phyloP scores from a whole-genome alignment of 1,284 basidiomycete species.

The Trichosporon asahii region DNA sequence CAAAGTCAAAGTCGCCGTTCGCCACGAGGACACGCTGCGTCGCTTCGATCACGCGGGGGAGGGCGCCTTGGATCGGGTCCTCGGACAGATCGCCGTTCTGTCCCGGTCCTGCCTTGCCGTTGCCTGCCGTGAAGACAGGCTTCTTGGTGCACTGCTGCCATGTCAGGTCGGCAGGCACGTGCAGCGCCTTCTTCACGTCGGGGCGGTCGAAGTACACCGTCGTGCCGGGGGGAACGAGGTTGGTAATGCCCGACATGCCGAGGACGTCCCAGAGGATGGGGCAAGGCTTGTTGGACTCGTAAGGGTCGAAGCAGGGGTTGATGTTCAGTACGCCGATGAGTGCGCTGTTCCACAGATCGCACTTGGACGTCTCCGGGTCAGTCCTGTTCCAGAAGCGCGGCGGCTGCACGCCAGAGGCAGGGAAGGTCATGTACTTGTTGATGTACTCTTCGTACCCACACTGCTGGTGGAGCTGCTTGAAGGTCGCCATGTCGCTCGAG shows the following conservation, averaged over 20 bases:
- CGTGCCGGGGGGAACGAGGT: not conserved
- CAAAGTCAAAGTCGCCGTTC: slow-evolving; percentile 56
- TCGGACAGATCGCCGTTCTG: slow-evolving; percentile 57
- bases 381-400: slow-evolving; percentile 19
- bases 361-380: slow-evolving; percentile 49
- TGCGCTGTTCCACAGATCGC: slow-evolving; percentile 65
- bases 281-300: slow-evolving; percentile 59
- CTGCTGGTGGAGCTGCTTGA: slow-evolving; percentile 57
- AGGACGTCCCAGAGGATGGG: slow-evolving; percentile 70
- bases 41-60: slow-evolving; percentile 56
- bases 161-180: slow-evolving; percentile 61
- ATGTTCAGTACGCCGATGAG: slow-evolving; percentile 60
- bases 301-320: slow-evolving; percentile 73
- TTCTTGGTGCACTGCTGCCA: slow-evolving; percentile 63
- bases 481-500: slow-evolving; percentile 60
- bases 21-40: slow-evolving; percentile 65
- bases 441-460: slow-evolving; percentile 67
- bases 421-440: slow-evolving; percentile 61
- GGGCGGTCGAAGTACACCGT: slow-evolving; percentile 62
- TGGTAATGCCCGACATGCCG: slow-evolving; percentile 62
- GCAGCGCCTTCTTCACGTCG: slow-evolving; percentile 69
- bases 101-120: slow-evolving; percentile 48
- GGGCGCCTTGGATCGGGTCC: slow-evolving; percentile 53
- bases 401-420: slow-evolving; percentile 56
- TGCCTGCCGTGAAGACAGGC: slow-evolving; percentile 58